Percentiles rank a stretch among this genome's conserved stretches.
phyloP scores from a whole-genome alignment of 2,329 filamentous ascomycete genomes.

The Sarocladium oryzae region DNA sequence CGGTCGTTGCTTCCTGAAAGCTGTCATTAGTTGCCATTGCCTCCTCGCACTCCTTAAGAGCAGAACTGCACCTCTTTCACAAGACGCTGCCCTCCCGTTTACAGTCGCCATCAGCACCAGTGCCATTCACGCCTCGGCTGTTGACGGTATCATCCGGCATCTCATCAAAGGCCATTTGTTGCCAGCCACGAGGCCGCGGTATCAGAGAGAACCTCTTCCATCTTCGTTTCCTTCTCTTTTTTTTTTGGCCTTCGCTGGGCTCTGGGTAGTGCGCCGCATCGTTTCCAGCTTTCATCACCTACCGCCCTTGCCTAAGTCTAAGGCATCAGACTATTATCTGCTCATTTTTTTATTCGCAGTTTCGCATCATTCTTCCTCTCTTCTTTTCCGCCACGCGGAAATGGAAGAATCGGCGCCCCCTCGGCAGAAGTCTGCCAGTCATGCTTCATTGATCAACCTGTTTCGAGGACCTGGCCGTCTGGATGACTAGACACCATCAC shows the following conservation, averaged over 20 bases:
- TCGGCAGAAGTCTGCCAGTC: constrained; percentile 31
- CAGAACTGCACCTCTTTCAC: no score
- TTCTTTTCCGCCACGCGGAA: background rate
- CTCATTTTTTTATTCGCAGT: background rate
- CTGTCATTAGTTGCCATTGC: no score
- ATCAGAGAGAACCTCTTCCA: no score
- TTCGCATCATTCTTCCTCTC: background rate
- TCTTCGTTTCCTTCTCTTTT: background rate
- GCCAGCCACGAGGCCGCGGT: no score
- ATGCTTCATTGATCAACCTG: constrained; percentile 30
- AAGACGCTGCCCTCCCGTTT: no score
- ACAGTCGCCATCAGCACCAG: no score
- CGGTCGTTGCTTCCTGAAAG: no score
- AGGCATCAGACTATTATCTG: background rate
- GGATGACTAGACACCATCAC: constrained; percentile 2
- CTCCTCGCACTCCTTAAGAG: no score
- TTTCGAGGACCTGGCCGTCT: constrained; percentile 22
- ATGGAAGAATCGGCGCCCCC: constrained; percentile 23
- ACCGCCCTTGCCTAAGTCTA: background rate
- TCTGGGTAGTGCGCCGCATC: background rate
- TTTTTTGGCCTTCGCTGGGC: background rate
- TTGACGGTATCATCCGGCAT: no score
- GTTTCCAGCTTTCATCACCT: background rate
- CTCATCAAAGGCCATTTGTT: no score
- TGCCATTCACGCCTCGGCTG: no score